Percentiles rank a stretch among this genome's conserved stretches.
Evolutionary conservation across 257 asterid genomes (phyloP).

Genomic region (Echites panduratus): DNA sequence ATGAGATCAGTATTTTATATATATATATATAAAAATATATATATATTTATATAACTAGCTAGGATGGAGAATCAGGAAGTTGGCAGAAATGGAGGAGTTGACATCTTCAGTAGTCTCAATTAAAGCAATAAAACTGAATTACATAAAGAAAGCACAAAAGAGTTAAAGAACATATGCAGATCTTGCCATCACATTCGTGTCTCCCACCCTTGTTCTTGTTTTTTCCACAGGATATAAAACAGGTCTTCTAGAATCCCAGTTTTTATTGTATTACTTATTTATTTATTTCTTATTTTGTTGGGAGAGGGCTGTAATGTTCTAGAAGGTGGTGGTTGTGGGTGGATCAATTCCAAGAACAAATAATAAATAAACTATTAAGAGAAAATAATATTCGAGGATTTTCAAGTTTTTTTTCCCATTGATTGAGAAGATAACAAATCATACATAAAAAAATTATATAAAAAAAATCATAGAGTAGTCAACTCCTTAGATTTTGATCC

Average conservation of each 20-base stretch:
- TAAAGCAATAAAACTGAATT: background rate
- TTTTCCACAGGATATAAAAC: too few relatives aligned
- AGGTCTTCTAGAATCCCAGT: background rate
- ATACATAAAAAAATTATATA: too few relatives aligned
- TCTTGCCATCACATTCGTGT: constrained; percentile 20
- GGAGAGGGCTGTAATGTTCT: background rate
- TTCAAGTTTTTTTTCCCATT: background rate
- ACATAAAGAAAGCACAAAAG: background rate
- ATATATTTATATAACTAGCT: too few relatives aligned
- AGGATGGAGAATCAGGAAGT: background rate
- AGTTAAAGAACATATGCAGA: background rate
- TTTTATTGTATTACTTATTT: background rate
- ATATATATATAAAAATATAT: too few relatives aligned
- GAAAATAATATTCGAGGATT: background rate
- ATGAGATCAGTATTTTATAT: too few relatives aligned
- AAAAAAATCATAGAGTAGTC: too few relatives aligned
- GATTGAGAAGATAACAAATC: background rate
- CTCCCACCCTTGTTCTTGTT: constrained; percentile 9
- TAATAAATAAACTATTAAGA: background rate
- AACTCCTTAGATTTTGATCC: background rate
- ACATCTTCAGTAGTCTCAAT: background rate
- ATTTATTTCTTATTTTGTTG: too few relatives aligned
- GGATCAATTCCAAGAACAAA: background rate
- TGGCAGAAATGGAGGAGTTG: background rate
- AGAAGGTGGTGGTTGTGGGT: constrained; percentile 4